A percentile compares a stretch with the other conserved stretches of the same genome.
Evolutionary conservation across 2,329 filamentous ascomycete species (phyloP).

Genomic region (Meredithiella fracta): DNA sequence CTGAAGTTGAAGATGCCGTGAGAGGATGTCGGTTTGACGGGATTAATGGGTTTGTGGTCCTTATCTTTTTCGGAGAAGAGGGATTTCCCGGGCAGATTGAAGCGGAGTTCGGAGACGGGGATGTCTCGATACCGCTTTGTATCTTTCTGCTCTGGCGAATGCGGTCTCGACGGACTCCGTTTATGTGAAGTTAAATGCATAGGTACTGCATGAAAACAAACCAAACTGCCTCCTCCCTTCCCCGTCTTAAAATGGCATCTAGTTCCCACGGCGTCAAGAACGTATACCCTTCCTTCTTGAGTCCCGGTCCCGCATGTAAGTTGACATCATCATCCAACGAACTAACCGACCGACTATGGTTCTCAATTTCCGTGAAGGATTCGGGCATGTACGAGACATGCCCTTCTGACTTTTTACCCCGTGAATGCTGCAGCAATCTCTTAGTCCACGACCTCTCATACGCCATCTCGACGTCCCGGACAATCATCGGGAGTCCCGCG

Average conservation of each 20-base stretch:
- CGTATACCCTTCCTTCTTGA: constrained; percentile 49
- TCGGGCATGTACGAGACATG: not conserved
- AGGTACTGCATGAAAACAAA: constrained; percentile 53
- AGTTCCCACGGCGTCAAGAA: constrained; percentile 76
- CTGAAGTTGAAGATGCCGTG: no score
- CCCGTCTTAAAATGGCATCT: constrained; percentile 74
- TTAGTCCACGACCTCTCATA: constrained; percentile 29
- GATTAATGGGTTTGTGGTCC: no score
- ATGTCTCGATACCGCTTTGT: constrained; percentile 16
- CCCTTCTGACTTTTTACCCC: constrained; percentile 11
- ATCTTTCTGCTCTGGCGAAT: constrained; percentile 1
- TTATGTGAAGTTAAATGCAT: no score
- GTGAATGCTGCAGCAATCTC: constrained; percentile 12
- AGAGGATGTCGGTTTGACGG: no score
- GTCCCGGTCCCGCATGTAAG: constrained; percentile 27
- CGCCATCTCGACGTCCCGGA: constrained; percentile 40
- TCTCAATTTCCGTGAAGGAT: not conserved
- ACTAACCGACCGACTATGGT: not conserved
- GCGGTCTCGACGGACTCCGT: no score
- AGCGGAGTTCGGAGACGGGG: constrained; percentile 66
- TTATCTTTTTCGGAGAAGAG: constrained; percentile 22
- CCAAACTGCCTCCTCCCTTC: constrained; percentile 54
- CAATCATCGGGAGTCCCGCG: constrained; percentile 20
- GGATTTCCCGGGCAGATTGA: constrained; percentile 58
- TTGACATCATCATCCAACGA: constrained; percentile 9